Evolutionary conservation across 208 protist species (phyloP).

Genomic region (Trypanosoma cruzi): DNA sequence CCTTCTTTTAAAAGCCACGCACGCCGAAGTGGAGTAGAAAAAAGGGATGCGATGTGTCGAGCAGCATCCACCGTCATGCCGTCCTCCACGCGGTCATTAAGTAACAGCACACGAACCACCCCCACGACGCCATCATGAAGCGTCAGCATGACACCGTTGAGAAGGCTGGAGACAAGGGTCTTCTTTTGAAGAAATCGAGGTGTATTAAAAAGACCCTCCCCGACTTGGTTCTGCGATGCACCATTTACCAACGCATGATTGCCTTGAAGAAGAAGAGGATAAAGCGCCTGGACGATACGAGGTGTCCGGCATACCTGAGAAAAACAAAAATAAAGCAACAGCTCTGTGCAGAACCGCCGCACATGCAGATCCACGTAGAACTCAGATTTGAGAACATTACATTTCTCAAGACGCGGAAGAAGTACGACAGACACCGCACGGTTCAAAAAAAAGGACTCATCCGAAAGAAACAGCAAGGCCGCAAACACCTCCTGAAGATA

Average conservation of each 20-base stretch:
- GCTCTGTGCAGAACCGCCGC: slow-evolving; percentile 41
- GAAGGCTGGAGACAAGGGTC: slow-evolving; percentile 33
- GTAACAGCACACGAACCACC: slow-evolving; percentile 58
- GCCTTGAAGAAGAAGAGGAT: slow-evolving; percentile 59
- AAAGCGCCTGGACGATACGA: slow-evolving; percentile 56
- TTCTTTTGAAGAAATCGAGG: slow-evolving; percentile 36
- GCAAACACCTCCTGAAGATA: slow-evolving; percentile 67
- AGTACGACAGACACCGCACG: background rate
- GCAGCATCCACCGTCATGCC: slow-evolving; percentile 51
- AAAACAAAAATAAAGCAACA: slow-evolving; percentile 72
- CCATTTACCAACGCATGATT: background rate
- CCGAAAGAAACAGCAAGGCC: slow-evolving; percentile 44
- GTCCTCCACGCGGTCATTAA: slow-evolving; percentile 56
- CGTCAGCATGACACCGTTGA: slow-evolving; percentile 60
- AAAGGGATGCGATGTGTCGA: slow-evolving; percentile 50
- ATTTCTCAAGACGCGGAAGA: background rate
- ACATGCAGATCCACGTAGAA: slow-evolving; percentile 59
- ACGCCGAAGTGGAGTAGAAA: slow-evolving; percentile 21
- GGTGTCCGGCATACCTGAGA: slow-evolving; percentile 30
- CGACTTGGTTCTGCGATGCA: slow-evolving; percentile 45
- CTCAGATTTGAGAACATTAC: slow-evolving; percentile 28
- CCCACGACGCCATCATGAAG: slow-evolving; percentile 41
- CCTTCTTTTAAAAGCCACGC: slow-evolving; percentile 19
- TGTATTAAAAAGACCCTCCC: slow-evolving; percentile 42
- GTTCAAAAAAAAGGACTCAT: slow-evolving; percentile 14